Evolutionary conservation across 2,329 filamentous ascomycete genomes (phyloP).

Genomic region (Berkeleyomyces rouxiae): DNA sequence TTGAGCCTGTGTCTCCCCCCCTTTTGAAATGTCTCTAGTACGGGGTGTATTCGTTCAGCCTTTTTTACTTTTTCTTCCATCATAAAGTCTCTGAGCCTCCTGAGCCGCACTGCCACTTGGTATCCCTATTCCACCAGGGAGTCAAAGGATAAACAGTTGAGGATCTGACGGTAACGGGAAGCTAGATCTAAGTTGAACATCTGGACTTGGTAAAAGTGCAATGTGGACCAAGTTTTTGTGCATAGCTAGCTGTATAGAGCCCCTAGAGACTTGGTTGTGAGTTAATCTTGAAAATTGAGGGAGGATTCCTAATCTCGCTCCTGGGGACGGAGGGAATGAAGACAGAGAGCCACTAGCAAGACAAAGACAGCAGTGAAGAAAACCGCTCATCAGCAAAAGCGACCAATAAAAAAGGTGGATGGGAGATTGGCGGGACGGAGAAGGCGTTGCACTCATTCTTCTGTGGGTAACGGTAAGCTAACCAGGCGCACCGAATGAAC

Average conservation of each 20-base stretch:
- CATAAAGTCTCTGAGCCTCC: background rate
- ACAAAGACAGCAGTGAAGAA: background rate
- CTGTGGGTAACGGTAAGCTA: background rate
- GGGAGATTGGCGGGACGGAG: background rate
- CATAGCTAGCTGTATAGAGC: background rate
- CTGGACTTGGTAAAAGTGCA: too few species aligned
- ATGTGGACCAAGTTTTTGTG: background rate
- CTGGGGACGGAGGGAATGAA: background rate
- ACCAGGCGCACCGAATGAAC: background rate
- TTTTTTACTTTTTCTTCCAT: background rate
- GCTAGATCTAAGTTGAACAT: too few species aligned
- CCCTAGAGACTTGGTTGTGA: background rate
- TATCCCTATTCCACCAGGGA: background rate
- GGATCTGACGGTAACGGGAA: background rate
- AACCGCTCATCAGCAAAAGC: background rate
- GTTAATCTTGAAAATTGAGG: background rate
- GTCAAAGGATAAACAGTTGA: background rate
- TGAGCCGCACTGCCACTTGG: background rate
- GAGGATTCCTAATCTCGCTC: background rate
- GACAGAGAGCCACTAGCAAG: background rate
- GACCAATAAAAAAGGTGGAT: background rate
- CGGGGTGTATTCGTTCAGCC: background rate
- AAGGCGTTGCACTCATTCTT: too few species aligned
- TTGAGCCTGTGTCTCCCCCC: background rate
- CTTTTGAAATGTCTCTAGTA: background rate